Percentiles rank a stretch among this genome's conserved stretches.
These are phyloP conservation scores for Trichosporon asahii DNA, from an alignment of 1,284 basidiomycete genomes.

Conservation along the genomic window DNA sequence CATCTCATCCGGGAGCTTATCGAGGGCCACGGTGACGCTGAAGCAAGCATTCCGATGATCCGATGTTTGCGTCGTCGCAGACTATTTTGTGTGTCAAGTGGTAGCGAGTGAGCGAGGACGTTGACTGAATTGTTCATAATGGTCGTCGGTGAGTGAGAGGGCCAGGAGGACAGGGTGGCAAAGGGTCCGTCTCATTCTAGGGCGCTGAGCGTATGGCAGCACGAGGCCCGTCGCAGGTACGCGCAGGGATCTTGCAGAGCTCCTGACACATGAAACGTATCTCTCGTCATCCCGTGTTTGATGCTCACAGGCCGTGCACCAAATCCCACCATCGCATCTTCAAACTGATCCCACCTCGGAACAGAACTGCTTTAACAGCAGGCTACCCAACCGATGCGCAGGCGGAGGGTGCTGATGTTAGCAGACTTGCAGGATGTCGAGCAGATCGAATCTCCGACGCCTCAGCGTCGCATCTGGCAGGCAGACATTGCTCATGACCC, in stretches of 20 bases:
- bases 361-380: not conserved
- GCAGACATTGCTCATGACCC: not conserved
- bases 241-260: not conserved
- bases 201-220: not conserved
- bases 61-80: slow-evolving; percentile 3
- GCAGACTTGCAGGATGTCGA: not conserved
- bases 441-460: slow-evolving; percentile 1
- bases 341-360: not conserved
- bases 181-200: not conserved
- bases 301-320: slow-evolving; percentile 3
- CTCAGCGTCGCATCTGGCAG: not conserved
- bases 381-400: not conserved
- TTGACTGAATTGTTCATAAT: slow-evolving; percentile 1
- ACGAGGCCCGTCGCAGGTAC: not conserved
- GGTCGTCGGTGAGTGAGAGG: not conserved
- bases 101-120: not conserved
- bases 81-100: not conserved
- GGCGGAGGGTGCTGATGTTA: not conserved
- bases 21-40: not conserved
- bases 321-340: not conserved
- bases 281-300: slow-evolving; percentile 11
- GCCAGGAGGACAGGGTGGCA: not conserved
- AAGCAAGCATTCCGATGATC: slow-evolving; percentile 8
- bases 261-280: slow-evolving; percentile 6
- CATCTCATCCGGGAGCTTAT: not conserved